phyloP scores from a whole-genome alignment of 352 stramenopile genomes.

The Globisporangium mamillatum region DNA sequence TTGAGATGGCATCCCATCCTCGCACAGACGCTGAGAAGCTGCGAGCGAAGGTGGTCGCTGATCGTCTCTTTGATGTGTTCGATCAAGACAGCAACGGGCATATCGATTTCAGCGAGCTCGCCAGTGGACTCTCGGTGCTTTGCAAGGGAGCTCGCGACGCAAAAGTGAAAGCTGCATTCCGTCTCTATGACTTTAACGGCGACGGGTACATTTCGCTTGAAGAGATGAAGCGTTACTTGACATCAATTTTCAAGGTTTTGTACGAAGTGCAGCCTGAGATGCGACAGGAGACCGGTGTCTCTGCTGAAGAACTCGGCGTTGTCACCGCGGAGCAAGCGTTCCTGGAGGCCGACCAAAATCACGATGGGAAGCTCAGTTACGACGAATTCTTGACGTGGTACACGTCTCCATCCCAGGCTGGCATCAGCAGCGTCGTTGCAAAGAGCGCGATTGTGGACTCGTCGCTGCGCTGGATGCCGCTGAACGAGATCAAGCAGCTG shows the following conservation, averaged over 20 bases:
- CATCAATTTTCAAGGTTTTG: conserved; percentile 84
- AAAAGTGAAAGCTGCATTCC: conserved; percentile 82
- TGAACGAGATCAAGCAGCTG: conserved; percentile 80
- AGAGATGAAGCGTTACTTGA: conserved; percentile 87
- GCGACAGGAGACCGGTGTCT: conserved; percentile 57
- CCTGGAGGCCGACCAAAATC: conserved; percentile 73
- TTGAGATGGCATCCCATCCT: conserved; percentile 58
- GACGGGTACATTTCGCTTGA: conserved; percentile 84
- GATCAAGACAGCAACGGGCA: conserved; percentile 71
- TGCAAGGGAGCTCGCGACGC: conserved; percentile 80
- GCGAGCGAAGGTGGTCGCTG: conserved; percentile 60
- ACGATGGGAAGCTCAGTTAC: conserved; percentile 82
- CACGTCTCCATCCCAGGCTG: conserved; percentile 59
- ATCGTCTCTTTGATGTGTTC: conserved; percentile 82
- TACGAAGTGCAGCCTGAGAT: conserved; percentile 83
- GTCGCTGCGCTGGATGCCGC: conserved; percentile 74
- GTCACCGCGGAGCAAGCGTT: conserved; percentile 87
- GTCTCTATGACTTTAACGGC: conserved; percentile 83
- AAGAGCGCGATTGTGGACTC: conserved; percentile 77
- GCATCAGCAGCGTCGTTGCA: conserved; percentile 63
- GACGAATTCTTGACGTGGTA: conserved; percentile 89
- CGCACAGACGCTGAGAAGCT: conserved; percentile 63
- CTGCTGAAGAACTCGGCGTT: conserved; percentile 67
- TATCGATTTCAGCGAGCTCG: conserved; percentile 87
- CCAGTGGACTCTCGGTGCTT: conserved; percentile 77